Conservation (phyloP, 148 eudicot genomes). For the Arbutus unedo region DNA sequence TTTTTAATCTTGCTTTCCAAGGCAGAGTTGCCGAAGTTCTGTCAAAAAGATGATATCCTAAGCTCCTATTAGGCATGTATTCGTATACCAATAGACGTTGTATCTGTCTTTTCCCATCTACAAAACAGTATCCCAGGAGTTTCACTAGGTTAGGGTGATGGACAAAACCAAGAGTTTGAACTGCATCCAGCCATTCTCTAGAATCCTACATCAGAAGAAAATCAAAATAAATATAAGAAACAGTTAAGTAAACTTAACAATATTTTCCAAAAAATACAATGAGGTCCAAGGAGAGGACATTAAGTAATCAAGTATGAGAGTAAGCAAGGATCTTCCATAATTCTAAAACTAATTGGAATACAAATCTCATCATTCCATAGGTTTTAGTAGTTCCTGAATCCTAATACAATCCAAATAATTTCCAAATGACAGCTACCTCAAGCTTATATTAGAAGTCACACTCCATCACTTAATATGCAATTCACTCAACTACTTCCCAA, state of each 20-base stretch:
- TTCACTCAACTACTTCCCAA: neutral
- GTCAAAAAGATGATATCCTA: constrained; percentile 66
- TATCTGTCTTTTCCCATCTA: constrained; percentile 61
- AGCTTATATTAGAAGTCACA: no score
- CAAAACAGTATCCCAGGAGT: constrained; percentile 69
- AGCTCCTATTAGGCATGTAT: constrained; percentile 73
- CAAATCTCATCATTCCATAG: neutral
- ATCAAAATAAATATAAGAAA: neutral
- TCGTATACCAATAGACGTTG: constrained; percentile 75
- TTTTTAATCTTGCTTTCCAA: constrained; percentile 60
- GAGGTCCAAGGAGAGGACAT: neutral
- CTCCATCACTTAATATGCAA: neutral
- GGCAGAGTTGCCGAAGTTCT: constrained; percentile 42
- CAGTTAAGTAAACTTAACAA: neutral
- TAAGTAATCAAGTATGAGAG: neutral
- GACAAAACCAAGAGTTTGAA: constrained; percentile 66
- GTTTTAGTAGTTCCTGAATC: neutral
- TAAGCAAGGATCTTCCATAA: neutral
- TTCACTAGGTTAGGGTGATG: constrained; percentile 75
- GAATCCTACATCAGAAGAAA: constrained; percentile 46
- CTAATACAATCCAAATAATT: neutral
- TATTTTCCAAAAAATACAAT: neutral
- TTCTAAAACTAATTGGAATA: neutral
- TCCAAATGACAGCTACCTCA: neutral
- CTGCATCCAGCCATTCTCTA: constrained; percentile 77